Evolutionary conservation across 805 yeast genomes (phyloP), one percentile per base, ranked within the genome.

Genomic region (Ogataea chonburiensis): DNA sequence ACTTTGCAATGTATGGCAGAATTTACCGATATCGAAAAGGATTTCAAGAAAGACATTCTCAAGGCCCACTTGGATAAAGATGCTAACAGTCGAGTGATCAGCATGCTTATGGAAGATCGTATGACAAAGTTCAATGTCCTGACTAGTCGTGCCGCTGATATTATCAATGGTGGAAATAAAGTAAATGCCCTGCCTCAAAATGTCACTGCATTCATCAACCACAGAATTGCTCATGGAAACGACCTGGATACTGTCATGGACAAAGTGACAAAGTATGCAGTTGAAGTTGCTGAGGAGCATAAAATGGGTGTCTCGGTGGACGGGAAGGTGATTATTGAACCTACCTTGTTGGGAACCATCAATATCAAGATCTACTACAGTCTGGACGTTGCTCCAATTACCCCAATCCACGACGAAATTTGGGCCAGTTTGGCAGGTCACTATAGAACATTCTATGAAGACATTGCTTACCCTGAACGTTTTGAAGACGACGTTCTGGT

Each of bases 131-230:
- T 66, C 49, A 55, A 73, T 28, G 60, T 80, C 17, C 64, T 70
- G 38, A 82, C 91, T 0, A 71, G 86, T 4, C 86, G 78, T 58
- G 83, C 91, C 0, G 68, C 73, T 29, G 87, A 81, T 50, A 68
- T 80, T 16, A 67, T 86, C 41, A 53, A 61, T 9, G 93, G 93
- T 18, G 95, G 94, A 28, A 71, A 78, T 40, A 85, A 85, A 60
- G 69, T 80, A 17, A 85, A 85, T 52, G 88, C 93, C 1, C 62
- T 85, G 30, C 94, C 95, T 3, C 91, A 84, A 53, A 58, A 66
- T 17, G 75, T 75, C 3, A 57, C 61, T 19, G 64, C 78, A 26
- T 53, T 69, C 22, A 66, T 81, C 28, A 83, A 86, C 59, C 82
- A 81, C 51, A 68, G 94, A 52, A 67, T 83, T 36, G 70, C 77